These are phyloP conservation scores for Aspergillus biplanus DNA, from an alignment of 495 filamentous ascomycete genomes.

Conservation along the genomic window DNA sequence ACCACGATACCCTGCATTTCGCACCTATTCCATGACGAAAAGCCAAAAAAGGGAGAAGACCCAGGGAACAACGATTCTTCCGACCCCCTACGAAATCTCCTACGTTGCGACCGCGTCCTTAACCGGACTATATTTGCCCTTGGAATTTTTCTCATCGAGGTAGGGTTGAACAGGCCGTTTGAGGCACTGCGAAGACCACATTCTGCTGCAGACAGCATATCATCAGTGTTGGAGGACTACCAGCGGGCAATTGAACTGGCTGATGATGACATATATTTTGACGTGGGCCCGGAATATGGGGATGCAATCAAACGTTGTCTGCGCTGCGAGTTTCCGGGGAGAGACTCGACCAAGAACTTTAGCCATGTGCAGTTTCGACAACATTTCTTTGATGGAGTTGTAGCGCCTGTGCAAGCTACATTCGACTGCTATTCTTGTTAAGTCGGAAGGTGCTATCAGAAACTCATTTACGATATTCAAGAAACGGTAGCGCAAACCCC, in stretches of 20 bases:
- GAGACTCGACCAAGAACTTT: slow-evolving; percentile 1
- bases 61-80: background rate
- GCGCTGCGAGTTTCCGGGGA: slow-evolving; percentile 3
- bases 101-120: background rate
- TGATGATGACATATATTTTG: background rate
- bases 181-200: background rate
- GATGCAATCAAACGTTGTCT: slow-evolving; percentile 7
- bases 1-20: background rate
- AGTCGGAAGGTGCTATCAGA: too few species aligned
- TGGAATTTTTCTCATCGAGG: slow-evolving; percentile 1
- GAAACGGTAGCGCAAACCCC: too few species aligned
- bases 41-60: background rate
- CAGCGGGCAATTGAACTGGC: slow-evolving; percentile 1
- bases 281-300: background rate
- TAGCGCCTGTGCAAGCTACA: slow-evolving; percentile 3
- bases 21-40: background rate
- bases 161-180: slow-evolving; percentile 1
- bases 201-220: background rate
- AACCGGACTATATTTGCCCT: background rate
- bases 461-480: too few species aligned
- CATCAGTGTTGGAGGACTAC: slow-evolving; percentile 3
- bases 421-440: slow-evolving; percentile 7
- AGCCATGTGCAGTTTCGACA: slow-evolving; percentile 3
- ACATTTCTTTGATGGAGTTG: background rate
- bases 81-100: background rate